These are phyloP conservation scores for Nothophytophthora sp. DNA, from an alignment of 352 stramenopile genomes.

Conservation along the genomic window DNA sequence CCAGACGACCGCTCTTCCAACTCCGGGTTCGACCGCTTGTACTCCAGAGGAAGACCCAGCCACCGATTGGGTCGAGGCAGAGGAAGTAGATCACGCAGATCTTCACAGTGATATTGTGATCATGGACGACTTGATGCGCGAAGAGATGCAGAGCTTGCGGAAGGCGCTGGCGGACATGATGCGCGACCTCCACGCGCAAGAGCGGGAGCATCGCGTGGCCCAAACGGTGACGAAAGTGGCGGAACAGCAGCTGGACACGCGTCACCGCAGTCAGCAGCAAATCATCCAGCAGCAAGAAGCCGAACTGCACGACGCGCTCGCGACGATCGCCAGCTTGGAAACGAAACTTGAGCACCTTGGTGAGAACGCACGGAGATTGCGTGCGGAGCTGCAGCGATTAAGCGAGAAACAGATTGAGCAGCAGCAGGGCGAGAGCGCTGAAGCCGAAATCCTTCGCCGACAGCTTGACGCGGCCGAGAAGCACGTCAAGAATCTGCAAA, in stretches of 20 bases:
- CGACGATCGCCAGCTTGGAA: slow-evolving; percentile 24
- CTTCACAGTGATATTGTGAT: slow-evolving; percentile 7
- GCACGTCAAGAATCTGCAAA: slow-evolving; percentile 24
- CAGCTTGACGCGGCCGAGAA: slow-evolving; percentile 28
- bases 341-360: slow-evolving; percentile 21
- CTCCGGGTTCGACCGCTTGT: no score
- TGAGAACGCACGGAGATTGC: slow-evolving; percentile 19
- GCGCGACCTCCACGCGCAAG: slow-evolving; percentile 30
- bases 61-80: background rate
- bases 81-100: background rate
- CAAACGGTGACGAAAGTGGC: slow-evolving; percentile 22
- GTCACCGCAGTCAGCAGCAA: slow-evolving; percentile 29
- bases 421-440: slow-evolving; percentile 34
- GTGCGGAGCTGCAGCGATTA: slow-evolving; percentile 20
- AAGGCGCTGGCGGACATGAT: slow-evolving; percentile 41
- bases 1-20: no score
- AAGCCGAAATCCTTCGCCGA: slow-evolving; percentile 58
- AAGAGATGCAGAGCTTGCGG: slow-evolving; percentile 50
- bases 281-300: slow-evolving; percentile 34
- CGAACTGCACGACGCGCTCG: slow-evolving; percentile 25
- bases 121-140: slow-evolving; percentile 43
- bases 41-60: background rate
- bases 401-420: slow-evolving; percentile 14
- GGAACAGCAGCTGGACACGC: slow-evolving; percentile 18
- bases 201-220: slow-evolving; percentile 25